These are phyloP conservation scores for Coemansia sp. DNA, from an alignment of 192 early-diverging fungal species.

Conservation along the genomic window DNA sequence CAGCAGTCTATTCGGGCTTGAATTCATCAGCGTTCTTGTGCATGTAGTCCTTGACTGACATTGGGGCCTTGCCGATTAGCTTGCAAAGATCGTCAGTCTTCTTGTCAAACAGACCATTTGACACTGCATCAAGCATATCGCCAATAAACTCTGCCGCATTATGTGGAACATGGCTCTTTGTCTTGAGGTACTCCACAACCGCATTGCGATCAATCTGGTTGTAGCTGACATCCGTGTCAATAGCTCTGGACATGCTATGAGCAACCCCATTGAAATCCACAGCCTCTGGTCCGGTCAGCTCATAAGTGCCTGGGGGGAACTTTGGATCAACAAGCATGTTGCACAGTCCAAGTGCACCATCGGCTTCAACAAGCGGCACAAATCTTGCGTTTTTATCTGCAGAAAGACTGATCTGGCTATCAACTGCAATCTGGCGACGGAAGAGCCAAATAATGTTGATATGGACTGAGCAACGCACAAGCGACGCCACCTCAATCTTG, in stretches of 20 bases:
- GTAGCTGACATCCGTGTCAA: conserved; percentile 34
- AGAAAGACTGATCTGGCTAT: conserved; percentile 36
- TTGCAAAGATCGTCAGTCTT: conserved; percentile 31
- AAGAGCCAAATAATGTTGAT: conserved; percentile 49
- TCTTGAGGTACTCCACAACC: conserved; percentile 31
- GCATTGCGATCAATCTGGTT: conserved; percentile 32
- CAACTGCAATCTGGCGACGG: conserved; percentile 38
- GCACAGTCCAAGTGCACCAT: conserved; percentile 36
- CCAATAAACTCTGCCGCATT: conserved; percentile 32
- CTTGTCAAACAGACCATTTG: conserved; percentile 24
- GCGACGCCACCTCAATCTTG: conserved; percentile 36
- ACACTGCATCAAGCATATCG: conserved; percentile 38
- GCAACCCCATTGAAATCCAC: conserved; percentile 26
- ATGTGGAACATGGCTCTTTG: conserved; percentile 18
- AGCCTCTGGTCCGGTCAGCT: conserved; percentile 38
- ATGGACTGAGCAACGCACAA: conserved; percentile 50
- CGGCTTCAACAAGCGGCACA: conserved; percentile 29
- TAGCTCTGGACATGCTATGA: conserved; percentile 19
- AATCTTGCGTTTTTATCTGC: conserved; percentile 28
- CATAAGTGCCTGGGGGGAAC: conserved; percentile 38
- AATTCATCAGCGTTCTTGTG: conserved; percentile 49
- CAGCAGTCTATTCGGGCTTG: conserved; percentile 19
- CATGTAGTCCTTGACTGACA: conserved; percentile 34
- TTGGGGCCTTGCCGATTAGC: conserved; percentile 42
- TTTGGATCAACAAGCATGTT: conserved; percentile 42